These are phyloP conservation scores for Chlorella ohadii DNA, from an alignment of 139 green algal genomes.

Conservation along the genomic window DNA sequence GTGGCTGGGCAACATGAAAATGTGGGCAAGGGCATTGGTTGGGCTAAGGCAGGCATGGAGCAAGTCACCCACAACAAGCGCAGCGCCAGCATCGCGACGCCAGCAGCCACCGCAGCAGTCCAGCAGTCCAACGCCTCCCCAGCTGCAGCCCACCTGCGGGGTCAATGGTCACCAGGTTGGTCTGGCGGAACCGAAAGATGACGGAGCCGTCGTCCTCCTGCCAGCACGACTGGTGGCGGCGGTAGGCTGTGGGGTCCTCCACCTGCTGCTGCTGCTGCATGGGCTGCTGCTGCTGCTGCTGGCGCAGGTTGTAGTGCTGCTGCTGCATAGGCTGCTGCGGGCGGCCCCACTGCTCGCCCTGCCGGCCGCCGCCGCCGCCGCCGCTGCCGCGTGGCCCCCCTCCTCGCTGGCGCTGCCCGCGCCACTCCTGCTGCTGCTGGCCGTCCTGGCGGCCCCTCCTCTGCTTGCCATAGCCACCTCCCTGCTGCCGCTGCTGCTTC, in stretches of 20 bases:
- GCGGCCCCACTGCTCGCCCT: not conserved
- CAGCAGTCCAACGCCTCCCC: not conserved
- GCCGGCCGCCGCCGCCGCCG: not conserved
- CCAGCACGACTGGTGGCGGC: conserved; percentile 12
- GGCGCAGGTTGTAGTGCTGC: not conserved
- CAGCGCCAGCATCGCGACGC: not conserved
- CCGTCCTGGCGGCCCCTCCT: not conserved
- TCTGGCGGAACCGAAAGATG: conserved; percentile 12
- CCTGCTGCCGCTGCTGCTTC: conserved; percentile 9
- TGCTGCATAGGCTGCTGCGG: not conserved
- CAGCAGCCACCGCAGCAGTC: not conserved
- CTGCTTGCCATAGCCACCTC: conserved; percentile 25
- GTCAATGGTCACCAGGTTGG: conserved; percentile 11
- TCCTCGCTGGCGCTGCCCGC: not conserved
- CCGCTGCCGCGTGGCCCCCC: not conserved
- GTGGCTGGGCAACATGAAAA: too few relatives aligned
- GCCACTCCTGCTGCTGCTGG: not conserved
- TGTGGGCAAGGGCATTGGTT: too few relatives aligned
- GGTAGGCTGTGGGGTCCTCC: not conserved
- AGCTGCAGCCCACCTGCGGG: not conserved
- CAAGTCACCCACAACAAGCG: too few relatives aligned
- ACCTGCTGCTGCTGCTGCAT: conserved; percentile 9
- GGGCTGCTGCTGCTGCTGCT: not conserved
- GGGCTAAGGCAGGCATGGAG: too few relatives aligned
- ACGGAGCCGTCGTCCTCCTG: conserved; percentile 6